A percentile compares a stretch with the other conserved stretches of the same genome.
These are phyloP conservation scores for Backusella morwellensis DNA, from an alignment of 192 early-diverging fungal species.

Conservation along the genomic window DNA sequence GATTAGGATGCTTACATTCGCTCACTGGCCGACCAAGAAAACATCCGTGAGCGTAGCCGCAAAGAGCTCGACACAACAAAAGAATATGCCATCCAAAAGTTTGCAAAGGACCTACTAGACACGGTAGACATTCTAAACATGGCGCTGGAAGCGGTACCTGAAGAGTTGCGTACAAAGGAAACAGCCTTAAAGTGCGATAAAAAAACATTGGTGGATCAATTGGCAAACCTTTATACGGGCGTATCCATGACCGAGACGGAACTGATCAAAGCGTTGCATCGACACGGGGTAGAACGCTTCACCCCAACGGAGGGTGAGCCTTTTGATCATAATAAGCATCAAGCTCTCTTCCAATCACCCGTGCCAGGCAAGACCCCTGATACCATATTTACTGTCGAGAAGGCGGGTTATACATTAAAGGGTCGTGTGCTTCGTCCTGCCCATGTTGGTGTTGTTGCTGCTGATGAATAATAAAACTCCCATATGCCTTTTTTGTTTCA, in stretches of 20 bases:
- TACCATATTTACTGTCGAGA: constrained; percentile 83
- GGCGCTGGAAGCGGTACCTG: constrained; percentile 86
- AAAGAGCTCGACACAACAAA: constrained; percentile 79
- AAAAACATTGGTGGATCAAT: constrained; percentile 41
- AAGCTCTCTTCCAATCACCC: constrained; percentile 92
- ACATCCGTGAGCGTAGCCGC: constrained; percentile 84
- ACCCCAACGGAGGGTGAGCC: constrained; percentile 77
- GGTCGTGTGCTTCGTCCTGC: constrained; percentile 90
- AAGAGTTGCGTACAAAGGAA: constrained; percentile 44
- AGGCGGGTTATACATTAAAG: constrained; percentile 88
- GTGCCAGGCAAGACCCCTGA: constrained; percentile 87
- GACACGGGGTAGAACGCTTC: constrained; percentile 81
- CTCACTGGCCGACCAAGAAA: constrained; percentile 94
- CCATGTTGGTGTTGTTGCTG: constrained; percentile 96
- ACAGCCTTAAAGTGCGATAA: constrained; percentile 20
- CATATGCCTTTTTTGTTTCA: neutral
- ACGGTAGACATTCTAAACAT: constrained; percentile 88
- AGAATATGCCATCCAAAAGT: constrained; percentile 93
- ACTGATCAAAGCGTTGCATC: constrained; percentile 81
- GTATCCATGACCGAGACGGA: constrained; percentile 87
- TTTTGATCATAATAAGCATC: constrained; percentile 93
- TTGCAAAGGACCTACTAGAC: constrained; percentile 93
- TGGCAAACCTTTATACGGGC: constrained; percentile 82
- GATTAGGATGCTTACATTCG: constrained; percentile 85
- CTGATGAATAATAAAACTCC: constrained; percentile 29